Conservation (phyloP, 2,329 filamentous ascomycete genomes). For the Fusarium praegraminearum region DNA sequence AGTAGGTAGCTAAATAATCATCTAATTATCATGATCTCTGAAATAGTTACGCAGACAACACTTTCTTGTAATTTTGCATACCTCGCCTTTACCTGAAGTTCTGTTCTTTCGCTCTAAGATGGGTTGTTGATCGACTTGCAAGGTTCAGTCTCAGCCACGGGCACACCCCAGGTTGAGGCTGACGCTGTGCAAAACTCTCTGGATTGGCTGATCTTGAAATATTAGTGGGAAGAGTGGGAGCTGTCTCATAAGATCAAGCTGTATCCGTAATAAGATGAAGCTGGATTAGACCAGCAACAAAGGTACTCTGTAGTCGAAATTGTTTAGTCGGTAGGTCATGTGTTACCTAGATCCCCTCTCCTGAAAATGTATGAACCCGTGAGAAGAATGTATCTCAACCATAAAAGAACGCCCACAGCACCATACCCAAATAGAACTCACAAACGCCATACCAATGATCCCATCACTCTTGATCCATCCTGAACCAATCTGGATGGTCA, state of each 20-base stretch:
- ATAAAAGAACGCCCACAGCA: constrained; percentile 21
- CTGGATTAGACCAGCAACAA: neutral
- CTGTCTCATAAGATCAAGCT: neutral
- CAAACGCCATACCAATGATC: constrained; percentile 7
- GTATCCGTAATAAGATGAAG: neutral
- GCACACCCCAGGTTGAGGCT: neutral
- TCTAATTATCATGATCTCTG: neutral
- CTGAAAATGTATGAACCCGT: neutral
- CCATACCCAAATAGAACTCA: constrained; percentile 9
- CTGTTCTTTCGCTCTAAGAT: neutral
- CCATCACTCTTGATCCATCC: constrained; percentile 46
- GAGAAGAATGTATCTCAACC: neutral
- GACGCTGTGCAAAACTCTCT: neutral
- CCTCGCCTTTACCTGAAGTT: neutral
- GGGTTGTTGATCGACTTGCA: neutral
- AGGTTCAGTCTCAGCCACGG: neutral
- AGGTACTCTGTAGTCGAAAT: neutral
- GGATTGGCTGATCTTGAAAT: neutral
- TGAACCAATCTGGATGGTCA: constrained; percentile 71
- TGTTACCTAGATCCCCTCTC: neutral
- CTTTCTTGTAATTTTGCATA: neutral
- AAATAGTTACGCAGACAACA: no score
- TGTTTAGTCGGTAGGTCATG: no score
- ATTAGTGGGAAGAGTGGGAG: neutral
- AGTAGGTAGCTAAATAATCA: neutral